Conservation (phyloP, 345 rosid species). For the Acer yangbiense region DNA sequence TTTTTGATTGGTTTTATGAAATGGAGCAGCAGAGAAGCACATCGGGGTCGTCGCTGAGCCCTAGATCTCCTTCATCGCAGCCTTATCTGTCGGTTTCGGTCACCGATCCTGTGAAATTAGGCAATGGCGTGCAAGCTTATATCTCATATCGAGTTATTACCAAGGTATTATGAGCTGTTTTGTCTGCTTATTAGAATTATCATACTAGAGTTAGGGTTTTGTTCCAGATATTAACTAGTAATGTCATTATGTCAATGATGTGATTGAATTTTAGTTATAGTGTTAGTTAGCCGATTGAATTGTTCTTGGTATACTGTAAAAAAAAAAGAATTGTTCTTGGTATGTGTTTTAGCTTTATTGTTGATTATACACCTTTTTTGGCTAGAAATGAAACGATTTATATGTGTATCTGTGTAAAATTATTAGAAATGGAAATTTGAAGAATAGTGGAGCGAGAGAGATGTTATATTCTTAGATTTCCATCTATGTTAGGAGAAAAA, state of each 20-base stretch:
- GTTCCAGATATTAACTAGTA: background rate
- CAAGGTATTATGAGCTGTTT: constrained; percentile 52
- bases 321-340: background rate
- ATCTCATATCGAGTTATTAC: constrained; percentile 94
- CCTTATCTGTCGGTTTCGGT: constrained; percentile 78
- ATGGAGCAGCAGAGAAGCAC: constrained; percentile 71
- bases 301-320: background rate
- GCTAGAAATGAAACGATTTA: background rate
- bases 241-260: background rate
- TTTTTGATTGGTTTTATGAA: constrained; percentile 16
- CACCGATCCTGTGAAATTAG: constrained; percentile 95
- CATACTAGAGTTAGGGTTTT: constrained; percentile 5
- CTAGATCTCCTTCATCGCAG: constrained; percentile 81
- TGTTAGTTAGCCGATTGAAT: background rate
- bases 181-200: background rate
- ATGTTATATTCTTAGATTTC: too few species aligned
- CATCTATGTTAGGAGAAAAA: background rate
- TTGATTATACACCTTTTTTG: background rate
- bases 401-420: too few species aligned
- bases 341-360: background rate
- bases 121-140: constrained; percentile 95
- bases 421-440: too few species aligned
- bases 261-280: background rate
- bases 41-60: constrained; percentile 71
- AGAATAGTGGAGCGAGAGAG: too few species aligned